Base-by-base conservation (phyloP, 495 filamentous ascomycete species). In the Rhypophila decipiens region DNA sequence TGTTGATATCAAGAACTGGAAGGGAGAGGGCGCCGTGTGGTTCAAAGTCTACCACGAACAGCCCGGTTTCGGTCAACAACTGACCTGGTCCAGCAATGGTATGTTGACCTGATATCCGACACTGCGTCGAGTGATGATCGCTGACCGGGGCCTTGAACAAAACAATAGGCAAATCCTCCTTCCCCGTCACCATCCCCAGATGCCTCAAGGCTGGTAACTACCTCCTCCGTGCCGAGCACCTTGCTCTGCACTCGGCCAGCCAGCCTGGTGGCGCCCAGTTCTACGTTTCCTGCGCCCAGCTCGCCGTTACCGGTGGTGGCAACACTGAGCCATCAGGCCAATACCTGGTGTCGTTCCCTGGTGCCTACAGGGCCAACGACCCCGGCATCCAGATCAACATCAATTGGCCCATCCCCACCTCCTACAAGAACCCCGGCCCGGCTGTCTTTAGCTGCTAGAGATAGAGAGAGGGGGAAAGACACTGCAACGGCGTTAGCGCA, bases 141-240 rank as follows among this genome's bases (percentile, higher is more conserved):
- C 29, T 17, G 31, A 22, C 19, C 3, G 9, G 19, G 23, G 37
- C 2, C n/a, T 2, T 29, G 2, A 23, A 18, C 42, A 5, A 46
- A 39, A 34, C 23, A n/a, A 18, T 34, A 67, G 69, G 63, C 52
- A 67, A 71, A 49, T 31, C 46, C 19, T 48, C 63, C 19, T 60
- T 64, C 49, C 13, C 47, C 11, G 57, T 59, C 27, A 71, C 57
- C 43, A 73, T 79, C 44, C 77, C 76, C 0, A 50, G 53, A 8
- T 70, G 68, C 49, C 69, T 78, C 42, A 63, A 67, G 2, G 49
- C 70, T 0, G 79, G 78, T 24, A 63, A 75, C 50, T 83, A 83
- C 47, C 74, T 84, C 15, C 59, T 82, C 27, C 73, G 79, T 21
- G 74, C 72, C 13, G 80, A 83, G 62, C 76, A 80, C 47, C 72